Evolutionary conservation across 129 eudicot species (phyloP), one percentile per base, ranked within the genome.

Genomic region (Ambrosia artemisiifolia): DNA sequence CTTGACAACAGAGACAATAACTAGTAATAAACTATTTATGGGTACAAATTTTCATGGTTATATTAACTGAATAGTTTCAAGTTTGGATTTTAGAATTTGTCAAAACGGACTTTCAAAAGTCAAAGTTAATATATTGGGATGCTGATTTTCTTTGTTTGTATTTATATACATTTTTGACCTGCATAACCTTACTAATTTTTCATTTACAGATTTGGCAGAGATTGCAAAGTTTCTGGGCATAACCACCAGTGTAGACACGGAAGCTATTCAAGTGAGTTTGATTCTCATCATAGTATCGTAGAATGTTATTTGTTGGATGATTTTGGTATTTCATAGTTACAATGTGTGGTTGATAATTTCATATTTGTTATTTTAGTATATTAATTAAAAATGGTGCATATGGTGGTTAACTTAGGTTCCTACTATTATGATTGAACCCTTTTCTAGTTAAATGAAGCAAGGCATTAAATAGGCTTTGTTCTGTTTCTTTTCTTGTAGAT

Each of bases 221-320:
- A 94, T 94, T 63, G 99, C 99, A 19, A 90, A 94, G 85, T 94
- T 94, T 90, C 81, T 94, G 59, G 99, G 99, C 62, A 83, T 94
- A 65, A 94, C 99, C 32, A 81, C 96, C 7, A 83, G 83, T n/a
- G 80, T 85, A 74, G 99, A 94, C 78, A 88, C 91, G 3, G 96
- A 90, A 84, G 94, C 90, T 72, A 94, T 94, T 56, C 99, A 94
- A 82, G 97, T 90, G 82, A 84, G 97, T 90, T 74, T 59, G 24
- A 12, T 48, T 64, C 28, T 35, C 28, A 48, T 71, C 34, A 6
- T 56, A 47, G 44, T 28, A 6, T 36, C 42, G 62, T 63, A 53
- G 71, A 14, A 28, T 51, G 7, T 18, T 60, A 30, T 46, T 60
- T 42, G 28, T 51, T 65, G 48, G 79, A 66, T 79, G 59, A 4